Conservation (phyloP, 75 land plant genomes). For the Chamaecyparis obtusa region DNA sequence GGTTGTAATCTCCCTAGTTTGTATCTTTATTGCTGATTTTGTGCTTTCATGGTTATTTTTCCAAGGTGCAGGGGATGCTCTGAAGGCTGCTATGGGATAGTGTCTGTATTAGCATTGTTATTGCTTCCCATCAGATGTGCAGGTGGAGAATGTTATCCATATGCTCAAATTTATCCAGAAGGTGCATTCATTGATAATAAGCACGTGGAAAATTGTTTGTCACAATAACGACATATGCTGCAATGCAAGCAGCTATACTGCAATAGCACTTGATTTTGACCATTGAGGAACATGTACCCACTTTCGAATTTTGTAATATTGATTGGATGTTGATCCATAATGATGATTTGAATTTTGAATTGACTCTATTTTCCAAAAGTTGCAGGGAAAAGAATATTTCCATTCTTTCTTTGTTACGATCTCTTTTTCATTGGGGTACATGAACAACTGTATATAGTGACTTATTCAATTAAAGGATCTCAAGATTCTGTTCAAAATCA, state of each 20-base stretch:
- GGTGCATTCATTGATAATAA: not conserved
- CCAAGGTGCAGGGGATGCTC: slow-evolving; percentile 93
- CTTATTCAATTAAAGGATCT: not conserved
- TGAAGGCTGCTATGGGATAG: slow-evolving; percentile 60
- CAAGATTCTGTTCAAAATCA: not conserved
- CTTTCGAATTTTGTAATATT: not conserved
- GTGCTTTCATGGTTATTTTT: slow-evolving; percentile 88
- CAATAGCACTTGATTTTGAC: not conserved
- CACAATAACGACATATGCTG: not conserved
- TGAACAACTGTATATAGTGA: not conserved
- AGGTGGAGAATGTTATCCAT: not conserved
- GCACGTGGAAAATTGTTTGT: not conserved
- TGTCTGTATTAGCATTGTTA: not conserved
- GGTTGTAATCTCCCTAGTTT: slow-evolving; percentile 93
- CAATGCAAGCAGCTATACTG: not conserved
- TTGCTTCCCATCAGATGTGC: not conserved
- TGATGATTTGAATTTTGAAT: no score
- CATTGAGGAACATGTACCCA: not conserved
- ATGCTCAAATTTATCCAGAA: not conserved
- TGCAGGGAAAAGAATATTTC: no score
- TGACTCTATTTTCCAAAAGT: not conserved
- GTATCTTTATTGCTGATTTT: slow-evolving; percentile 93
- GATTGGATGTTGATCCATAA: not conserved
- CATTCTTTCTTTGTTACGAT: not conserved
- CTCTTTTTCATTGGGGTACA: not conserved